Evolutionary conservation across 169 alveolate species (phyloP).

Genomic region (Pseudocohnilembus persalinus): DNA sequence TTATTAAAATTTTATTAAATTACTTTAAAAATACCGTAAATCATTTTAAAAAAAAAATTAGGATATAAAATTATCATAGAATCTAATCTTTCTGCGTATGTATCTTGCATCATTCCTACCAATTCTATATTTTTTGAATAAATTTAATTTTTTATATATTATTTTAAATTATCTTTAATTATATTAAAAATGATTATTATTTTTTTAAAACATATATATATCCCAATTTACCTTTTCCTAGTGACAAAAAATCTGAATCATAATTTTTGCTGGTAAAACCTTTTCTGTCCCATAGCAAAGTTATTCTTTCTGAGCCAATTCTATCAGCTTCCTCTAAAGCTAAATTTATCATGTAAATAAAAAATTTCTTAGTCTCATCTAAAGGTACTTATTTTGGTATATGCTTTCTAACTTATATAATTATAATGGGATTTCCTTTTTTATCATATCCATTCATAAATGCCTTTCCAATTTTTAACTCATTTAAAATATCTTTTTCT

Average conservation of each 20-base stretch:
- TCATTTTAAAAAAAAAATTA: constrained; percentile 54
- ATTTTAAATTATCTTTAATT: no score
- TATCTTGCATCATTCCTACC: constrained; percentile 47
- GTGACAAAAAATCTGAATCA: constrained; percentile 43
- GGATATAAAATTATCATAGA: constrained; percentile 53
- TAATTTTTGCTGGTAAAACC: constrained; percentile 46
- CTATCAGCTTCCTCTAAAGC: constrained; percentile 50
- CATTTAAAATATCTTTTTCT: background rate
- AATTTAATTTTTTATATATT: no score
- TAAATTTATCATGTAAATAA: constrained; percentile 50
- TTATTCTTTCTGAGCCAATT: constrained; percentile 42
- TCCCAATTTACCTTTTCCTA: no score
- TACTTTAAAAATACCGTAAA: constrained; percentile 47
- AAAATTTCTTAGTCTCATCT: constrained; percentile 32
- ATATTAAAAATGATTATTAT: no score
- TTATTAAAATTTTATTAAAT: no score
- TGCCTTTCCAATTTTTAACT: background rate
- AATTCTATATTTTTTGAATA: constrained; percentile 14
- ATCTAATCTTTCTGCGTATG: constrained; percentile 66
- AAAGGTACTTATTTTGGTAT: background rate
- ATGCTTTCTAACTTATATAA: background rate
- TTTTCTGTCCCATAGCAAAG: constrained; percentile 64
- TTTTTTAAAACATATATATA: constrained; percentile 6
- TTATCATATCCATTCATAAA: background rate
- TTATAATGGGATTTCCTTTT: background rate